These are phyloP conservation scores for bread wheat (Triticum aestivum) DNA, from an alignment of 176 grass and related monocot species.

Conservation along the genomic window IWGSC_CS_RefSeq_v2.1 NC_057814.1:76323097-76323596, in stretches of 20 bases:
- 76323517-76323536: not conserved
- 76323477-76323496: not conserved
- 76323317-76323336: not conserved
- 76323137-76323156: not conserved
- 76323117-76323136: not conserved
- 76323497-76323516: not conserved
- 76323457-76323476: not conserved
- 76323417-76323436: not conserved
- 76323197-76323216: conserved; percentile 78
- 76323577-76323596: not conserved
- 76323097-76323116: not conserved
- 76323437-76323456: conserved; percentile 4
- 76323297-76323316: not conserved
- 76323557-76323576: not conserved
- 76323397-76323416: not conserved
- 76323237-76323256: conserved; percentile 75
- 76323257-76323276: conserved; percentile 72
- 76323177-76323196: not conserved
- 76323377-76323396: not conserved
- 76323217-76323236: conserved; percentile 88
- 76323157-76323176: conserved; percentile 9
- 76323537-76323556: not conserved
- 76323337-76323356: not conserved
- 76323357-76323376: not conserved
- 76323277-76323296: not conserved